Percentiles rank a stretch among this genome's conserved stretches.
Conservation (phyloP, 768 basidiomycete species). For the Russula abietina region DNA sequence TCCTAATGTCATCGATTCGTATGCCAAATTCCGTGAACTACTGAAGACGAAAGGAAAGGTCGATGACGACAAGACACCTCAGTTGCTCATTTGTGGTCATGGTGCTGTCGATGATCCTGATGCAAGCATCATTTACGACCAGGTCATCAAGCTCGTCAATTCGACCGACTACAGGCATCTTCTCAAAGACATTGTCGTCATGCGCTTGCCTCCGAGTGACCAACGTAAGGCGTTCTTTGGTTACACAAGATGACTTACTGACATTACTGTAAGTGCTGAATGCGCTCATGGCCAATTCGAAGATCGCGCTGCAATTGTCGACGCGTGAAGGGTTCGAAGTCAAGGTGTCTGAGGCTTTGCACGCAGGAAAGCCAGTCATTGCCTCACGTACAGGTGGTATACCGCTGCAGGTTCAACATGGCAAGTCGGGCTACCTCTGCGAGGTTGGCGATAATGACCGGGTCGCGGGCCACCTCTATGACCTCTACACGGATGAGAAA, state of each 20-base stretch:
- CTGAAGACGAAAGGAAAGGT: conserved; percentile 42
- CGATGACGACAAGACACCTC: conserved; percentile 52
- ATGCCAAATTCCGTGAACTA: conserved; percentile 71
- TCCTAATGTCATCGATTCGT: conserved; percentile 81
- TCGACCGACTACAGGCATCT: conserved; percentile 34
- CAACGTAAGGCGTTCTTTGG: conserved; percentile 48
- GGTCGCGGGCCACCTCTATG: conserved; percentile 70
- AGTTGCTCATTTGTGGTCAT: conserved; percentile 81
- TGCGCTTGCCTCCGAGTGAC: conserved; percentile 74
- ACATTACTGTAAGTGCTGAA: conserved; percentile 57
- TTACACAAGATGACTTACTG: background rate
- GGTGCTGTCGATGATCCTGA: conserved; percentile 94
- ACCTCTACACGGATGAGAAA: conserved; percentile 69
- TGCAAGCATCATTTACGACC: conserved; percentile 86
- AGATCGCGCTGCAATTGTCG: conserved; percentile 87
- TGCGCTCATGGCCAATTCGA: conserved; percentile 80
- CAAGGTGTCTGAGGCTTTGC: conserved; percentile 93
- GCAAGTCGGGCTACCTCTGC: conserved; percentile 83
- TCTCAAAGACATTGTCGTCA: conserved; percentile 37
- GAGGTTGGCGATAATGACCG: conserved; percentile 67
- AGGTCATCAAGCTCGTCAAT: conserved; percentile 56
- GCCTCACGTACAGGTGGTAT: conserved; percentile 87
- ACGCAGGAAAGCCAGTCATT: conserved; percentile 82
- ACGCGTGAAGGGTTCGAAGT: conserved; percentile 96
- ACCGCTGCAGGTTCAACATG: conserved; percentile 84